Evolutionary conservation across 148 eudicot species (phyloP).

Genomic region (Pharnaceum exiguum): DNA sequence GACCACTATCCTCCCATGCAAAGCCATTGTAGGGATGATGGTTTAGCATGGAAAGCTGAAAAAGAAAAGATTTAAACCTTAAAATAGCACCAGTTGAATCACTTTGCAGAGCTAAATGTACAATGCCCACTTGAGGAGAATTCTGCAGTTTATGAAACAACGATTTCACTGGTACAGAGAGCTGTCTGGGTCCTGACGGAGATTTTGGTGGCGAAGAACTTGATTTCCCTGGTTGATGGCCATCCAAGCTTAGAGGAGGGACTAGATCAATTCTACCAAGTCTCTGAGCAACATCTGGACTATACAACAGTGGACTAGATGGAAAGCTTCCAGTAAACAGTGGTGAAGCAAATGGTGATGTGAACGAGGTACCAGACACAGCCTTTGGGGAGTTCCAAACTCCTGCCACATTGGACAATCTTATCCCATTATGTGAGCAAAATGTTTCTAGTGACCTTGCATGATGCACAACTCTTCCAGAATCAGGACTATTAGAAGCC

Average conservation of each 20-base stretch:
- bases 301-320: conserved; percentile 73
- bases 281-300: conserved; percentile 69
- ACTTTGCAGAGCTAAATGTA: conserved; percentile 90
- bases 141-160: conserved; percentile 68
- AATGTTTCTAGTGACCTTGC: conserved; percentile 86
- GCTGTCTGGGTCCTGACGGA: conserved; percentile 63
- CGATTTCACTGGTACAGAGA: conserved; percentile 58
- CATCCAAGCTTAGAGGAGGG: conserved; percentile 93
- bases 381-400: conserved; percentile 42
- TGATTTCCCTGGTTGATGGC: conserved; percentile 56
- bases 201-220: conserved; percentile 64
- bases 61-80: conserved; percentile 38
- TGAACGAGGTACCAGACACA: conserved; percentile 45
- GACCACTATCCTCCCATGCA: conserved; percentile 2
- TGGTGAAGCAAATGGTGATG: conserved; percentile 80
- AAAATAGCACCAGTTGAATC: conserved; percentile 85
- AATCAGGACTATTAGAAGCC: conserved; percentile 86
- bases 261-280: conserved; percentile 71
- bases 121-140: conserved; percentile 83
- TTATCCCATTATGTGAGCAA: conserved; percentile 63
- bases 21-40: neutral
- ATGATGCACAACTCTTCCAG: conserved; percentile 89
- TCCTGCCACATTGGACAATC: conserved; percentile 50
- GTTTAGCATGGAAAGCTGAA: neutral
- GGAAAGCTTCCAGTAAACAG: conserved; percentile 97